These are phyloP conservation scores for Scytalidium lignicola DNA, from an alignment of 2,329 filamentous ascomycete species.

Conservation along the genomic window DNA sequence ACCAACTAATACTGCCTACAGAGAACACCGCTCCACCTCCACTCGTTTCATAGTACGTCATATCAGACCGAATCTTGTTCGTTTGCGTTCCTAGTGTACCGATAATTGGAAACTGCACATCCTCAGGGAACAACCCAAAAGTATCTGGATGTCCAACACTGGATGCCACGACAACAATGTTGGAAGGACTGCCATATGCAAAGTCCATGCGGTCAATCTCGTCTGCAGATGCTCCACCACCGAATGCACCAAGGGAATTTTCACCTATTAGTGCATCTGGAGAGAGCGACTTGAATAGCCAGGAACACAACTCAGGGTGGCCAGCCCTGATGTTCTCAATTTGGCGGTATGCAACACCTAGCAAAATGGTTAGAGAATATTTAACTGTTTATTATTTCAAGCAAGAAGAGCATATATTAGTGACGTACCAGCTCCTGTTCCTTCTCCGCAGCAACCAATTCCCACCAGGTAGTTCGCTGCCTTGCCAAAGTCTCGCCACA, in stretches of 20 bases:
- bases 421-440: too few species aligned
- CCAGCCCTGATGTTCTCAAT: too few species aligned
- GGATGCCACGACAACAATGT: constrained; percentile 25
- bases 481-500: constrained; percentile 28
- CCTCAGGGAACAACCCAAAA: constrained; percentile 22
- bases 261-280: constrained; percentile 6
- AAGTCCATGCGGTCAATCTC: constrained; percentile 32
- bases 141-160: constrained; percentile 15
- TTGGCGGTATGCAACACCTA: too few species aligned
- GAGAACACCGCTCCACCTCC: constrained; percentile 21
- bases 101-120: constrained; percentile 19
- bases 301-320: too few species aligned
- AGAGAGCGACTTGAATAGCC: constrained; percentile 3
- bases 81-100: constrained; percentile 17
- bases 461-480: constrained; percentile 29
- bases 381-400: too few species aligned
- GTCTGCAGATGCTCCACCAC: constrained; percentile 29
- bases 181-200: constrained; percentile 24
- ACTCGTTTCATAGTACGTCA: constrained; percentile 20
- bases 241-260: constrained; percentile 27
- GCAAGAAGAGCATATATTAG: too few species aligned
- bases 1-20: constrained; percentile 27
- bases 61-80: constrained; percentile 17
- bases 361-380: too few species aligned
- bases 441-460: constrained; percentile 17